Evolutionary conservation across 2,329 filamentous ascomycete species (phyloP).

Genomic region (Trichophaea hybrida): DNA sequence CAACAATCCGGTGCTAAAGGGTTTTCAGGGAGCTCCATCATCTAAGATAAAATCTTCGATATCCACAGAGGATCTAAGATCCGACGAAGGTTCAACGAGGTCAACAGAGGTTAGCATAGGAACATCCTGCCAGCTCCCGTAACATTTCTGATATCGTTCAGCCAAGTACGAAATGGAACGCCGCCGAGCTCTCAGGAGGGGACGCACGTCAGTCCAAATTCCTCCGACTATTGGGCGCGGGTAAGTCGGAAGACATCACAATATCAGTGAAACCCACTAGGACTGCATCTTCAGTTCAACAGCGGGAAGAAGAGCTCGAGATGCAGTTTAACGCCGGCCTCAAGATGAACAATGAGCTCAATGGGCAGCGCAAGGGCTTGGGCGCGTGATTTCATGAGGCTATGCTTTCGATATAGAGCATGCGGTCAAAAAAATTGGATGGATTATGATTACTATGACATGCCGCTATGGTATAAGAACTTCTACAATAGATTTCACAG

Average conservation of each 20-base stretch:
- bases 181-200: conserved; percentile 37
- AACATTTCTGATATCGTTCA: neutral
- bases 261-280: neutral
- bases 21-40: conserved; percentile 2
- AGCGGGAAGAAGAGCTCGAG: conserved; percentile 41
- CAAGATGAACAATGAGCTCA: conserved; percentile 41
- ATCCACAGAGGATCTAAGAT: neutral
- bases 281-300: conserved; percentile 21
- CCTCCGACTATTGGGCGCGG: conserved; percentile 42
- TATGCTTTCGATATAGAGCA: neutral
- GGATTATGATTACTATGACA: too few relatives aligned
- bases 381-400: conserved; percentile 33
- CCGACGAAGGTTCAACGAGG: neutral
- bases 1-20: conserved; percentile 6
- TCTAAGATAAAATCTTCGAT: conserved; percentile 4
- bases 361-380: conserved; percentile 39
- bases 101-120: conserved; percentile 7
- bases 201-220: conserved; percentile 42
- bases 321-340: conserved; percentile 44
- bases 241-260: conserved; percentile 16
- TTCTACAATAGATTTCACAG: too few relatives aligned
- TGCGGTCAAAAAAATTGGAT: conserved; percentile 28
- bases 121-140: neutral
- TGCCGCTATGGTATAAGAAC: too few relatives aligned
- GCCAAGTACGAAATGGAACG: conserved; percentile 9